A percentile compares a stretch with the other conserved stretches of the same genome.
Conservation (phyloP, 352 stramenopile genomes). For the Albugo laibachii region DNA sequence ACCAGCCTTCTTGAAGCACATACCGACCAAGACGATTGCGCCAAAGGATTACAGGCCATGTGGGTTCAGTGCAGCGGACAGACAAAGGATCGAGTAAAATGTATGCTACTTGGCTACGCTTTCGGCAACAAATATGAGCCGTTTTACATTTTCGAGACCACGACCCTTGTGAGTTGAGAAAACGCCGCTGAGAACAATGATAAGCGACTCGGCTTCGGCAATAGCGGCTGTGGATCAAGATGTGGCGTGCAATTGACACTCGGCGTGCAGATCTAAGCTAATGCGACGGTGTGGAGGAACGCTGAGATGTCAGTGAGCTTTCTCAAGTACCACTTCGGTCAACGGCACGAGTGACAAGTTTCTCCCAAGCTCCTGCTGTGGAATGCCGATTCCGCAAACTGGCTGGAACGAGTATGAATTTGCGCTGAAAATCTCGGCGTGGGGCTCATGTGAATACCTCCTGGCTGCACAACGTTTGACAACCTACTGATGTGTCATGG, state of each 20-base stretch:
- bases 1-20: constrained; percentile 14
- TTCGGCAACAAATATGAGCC: constrained; percentile 9
- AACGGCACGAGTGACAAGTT: background rate
- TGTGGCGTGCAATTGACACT: constrained; percentile 3
- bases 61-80: constrained; percentile 9
- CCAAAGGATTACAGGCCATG: constrained; percentile 5
- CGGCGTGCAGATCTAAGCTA: constrained; percentile 10
- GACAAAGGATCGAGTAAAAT: constrained; percentile 10
- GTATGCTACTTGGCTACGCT: constrained; percentile 10
- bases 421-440: background rate
- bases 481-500: constrained; percentile 1
- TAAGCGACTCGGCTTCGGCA: constrained; percentile 7
- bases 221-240: constrained; percentile 5
- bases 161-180: background rate
- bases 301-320: constrained; percentile 9
- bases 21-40: constrained; percentile 6
- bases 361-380: constrained; percentile 1
- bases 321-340: constrained; percentile 7
- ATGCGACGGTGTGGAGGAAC: constrained; percentile 13
- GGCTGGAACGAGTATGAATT: background rate
- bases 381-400: constrained; percentile 3
- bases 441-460: constrained; percentile 1
- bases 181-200: constrained; percentile 3
- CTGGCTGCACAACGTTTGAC: constrained; percentile 2
- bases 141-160: constrained; percentile 14